Base-by-base conservation (phyloP, 2,329 filamentous ascomycete genomes). In the Teratosphaeria epicoccoides region DNA sequence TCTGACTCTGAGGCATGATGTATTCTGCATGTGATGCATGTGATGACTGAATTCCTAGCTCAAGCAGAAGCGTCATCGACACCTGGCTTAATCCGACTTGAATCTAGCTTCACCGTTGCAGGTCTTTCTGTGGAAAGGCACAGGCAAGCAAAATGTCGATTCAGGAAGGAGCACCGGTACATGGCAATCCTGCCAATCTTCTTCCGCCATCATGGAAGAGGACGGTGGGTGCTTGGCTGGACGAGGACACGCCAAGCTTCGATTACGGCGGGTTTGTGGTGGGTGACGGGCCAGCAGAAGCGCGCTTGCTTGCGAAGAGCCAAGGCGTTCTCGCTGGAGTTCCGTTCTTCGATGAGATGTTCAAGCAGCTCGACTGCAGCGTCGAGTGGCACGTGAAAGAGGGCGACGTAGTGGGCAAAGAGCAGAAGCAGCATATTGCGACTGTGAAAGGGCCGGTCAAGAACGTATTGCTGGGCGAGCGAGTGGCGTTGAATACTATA, bases 231-330 rank as follows among this genome's bases (percentile, higher is more conserved):
- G 73, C 80, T 63, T 98, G 93, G 93, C 84, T 96, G 12, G 87
- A 89, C 64, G 93, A 98, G 72, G 93, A 98, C 73, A 94, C 89
- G 2, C 93, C 93, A 4, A 93, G 88, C 49, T 91, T 95, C 71
- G 93, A 98, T 76, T 96, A 95, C 68, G 93, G 88, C 63, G 93
- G 93, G 55, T 98, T 95, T 70, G 93, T 98, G 6, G 93, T 98
- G 23, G 93, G 93, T 57, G 81, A 86, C 37, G 73, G 71, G 14
- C 65, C 71, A 9, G 71, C 71, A 1, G 73, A 75, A 59, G 74
- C 74, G 2, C 70, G 70, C 25, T 61, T 83, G 20, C 66, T 83
- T 22, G 80, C 80, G 2, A 83, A 83, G 65, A 63, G 59, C n/a
- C 54, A 80, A 71, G 93, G 93, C 56, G 78, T 97, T 47, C 76